Percentiles rank a stretch among this genome's conserved stretches.
These are phyloP conservation scores for Rhodofomes roseus DNA, from an alignment of 1,284 basidiomycete species.

Conservation along the genomic window DNA sequence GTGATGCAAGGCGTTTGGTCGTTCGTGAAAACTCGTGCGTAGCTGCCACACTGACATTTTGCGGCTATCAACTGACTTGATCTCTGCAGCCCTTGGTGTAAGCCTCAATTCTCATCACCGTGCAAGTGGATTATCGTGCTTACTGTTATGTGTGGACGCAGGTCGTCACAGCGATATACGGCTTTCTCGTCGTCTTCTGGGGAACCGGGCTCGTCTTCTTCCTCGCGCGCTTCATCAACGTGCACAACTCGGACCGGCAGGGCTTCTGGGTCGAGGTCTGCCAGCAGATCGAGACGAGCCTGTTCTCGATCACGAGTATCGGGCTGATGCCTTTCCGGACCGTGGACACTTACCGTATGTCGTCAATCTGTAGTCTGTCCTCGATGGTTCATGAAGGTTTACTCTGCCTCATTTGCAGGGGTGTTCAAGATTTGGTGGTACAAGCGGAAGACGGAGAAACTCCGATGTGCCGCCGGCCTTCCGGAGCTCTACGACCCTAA, in stretches of 20 bases:
- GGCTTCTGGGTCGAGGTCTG: constrained; percentile 77
- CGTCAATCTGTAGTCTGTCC: background rate
- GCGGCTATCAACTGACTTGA: background rate
- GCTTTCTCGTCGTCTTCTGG: constrained; percentile 76
- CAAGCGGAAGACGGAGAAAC: constrained; percentile 51
- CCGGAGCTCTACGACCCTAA: constrained; percentile 69
- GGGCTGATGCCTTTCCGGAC: constrained; percentile 73
- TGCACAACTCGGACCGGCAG: constrained; percentile 61
- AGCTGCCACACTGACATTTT: background rate
- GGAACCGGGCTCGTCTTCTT: constrained; percentile 79
- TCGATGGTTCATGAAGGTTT: background rate
- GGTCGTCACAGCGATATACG: constrained; percentile 76
- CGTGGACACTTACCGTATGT: constrained; percentile 75
- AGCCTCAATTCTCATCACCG: background rate
- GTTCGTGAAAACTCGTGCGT: constrained; percentile 78
- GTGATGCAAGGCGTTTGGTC: constrained; percentile 75
- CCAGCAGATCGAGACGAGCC: constrained; percentile 75
- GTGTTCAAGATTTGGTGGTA: constrained; percentile 75
- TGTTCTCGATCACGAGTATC: constrained; percentile 80
- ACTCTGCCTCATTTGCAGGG: constrained; percentile 37
- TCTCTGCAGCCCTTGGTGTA: constrained; percentile 15
- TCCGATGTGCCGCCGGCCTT: constrained; percentile 58
- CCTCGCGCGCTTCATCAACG: constrained; percentile 63
- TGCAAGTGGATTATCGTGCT: constrained; percentile 1
- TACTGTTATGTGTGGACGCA: constrained; percentile 24